Evolutionary conservation across 768 basidiomycete species (phyloP).

Genomic region (Leccinellum luteum): DNA sequence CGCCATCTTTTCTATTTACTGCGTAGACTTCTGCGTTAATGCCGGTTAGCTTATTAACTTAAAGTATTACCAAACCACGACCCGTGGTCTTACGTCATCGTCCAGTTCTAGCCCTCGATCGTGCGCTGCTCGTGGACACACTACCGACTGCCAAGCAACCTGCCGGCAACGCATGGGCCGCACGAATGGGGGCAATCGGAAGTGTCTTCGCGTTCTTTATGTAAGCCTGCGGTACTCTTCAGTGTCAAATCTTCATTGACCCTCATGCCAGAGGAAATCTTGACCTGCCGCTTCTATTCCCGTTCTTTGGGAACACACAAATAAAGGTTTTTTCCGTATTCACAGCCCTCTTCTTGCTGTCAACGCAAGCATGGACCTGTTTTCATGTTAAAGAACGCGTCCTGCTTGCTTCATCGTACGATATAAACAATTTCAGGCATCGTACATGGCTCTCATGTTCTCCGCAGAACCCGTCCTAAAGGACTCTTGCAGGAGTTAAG

Average conservation of each 20-base stretch:
- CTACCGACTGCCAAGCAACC: slow-evolving; percentile 74
- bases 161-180: slow-evolving; percentile 92
- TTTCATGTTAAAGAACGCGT: slow-evolving; percentile 70
- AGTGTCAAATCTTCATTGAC: neutral
- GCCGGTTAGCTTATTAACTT: slow-evolving; percentile 40
- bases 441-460: slow-evolving; percentile 3
- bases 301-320: slow-evolving; percentile 77
- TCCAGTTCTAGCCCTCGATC: slow-evolving; percentile 83
- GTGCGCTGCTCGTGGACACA: slow-evolving; percentile 86
- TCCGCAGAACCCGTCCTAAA: slow-evolving; percentile 20
- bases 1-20: slow-evolving; percentile 69
- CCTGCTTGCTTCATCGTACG: slow-evolving; percentile 44
- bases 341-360: slow-evolving; percentile 64
- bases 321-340: slow-evolving; percentile 79
- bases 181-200: slow-evolving; percentile 86
- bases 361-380: slow-evolving; percentile 62
- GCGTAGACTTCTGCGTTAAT: slow-evolving; percentile 65
- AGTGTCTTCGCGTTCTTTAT: slow-evolving; percentile 85
- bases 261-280: slow-evolving; percentile 62
- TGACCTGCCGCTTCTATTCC: slow-evolving; percentile 65
- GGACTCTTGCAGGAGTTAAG: slow-evolving; percentile 45
- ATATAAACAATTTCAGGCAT: neutral
- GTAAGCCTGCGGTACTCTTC: slow-evolving; percentile 42
- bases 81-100: neutral
- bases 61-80: neutral